phyloP scores from a whole-genome alignment of 1,284 basidiomycete genomes.

The Xerocomus minutiporus region DNA sequence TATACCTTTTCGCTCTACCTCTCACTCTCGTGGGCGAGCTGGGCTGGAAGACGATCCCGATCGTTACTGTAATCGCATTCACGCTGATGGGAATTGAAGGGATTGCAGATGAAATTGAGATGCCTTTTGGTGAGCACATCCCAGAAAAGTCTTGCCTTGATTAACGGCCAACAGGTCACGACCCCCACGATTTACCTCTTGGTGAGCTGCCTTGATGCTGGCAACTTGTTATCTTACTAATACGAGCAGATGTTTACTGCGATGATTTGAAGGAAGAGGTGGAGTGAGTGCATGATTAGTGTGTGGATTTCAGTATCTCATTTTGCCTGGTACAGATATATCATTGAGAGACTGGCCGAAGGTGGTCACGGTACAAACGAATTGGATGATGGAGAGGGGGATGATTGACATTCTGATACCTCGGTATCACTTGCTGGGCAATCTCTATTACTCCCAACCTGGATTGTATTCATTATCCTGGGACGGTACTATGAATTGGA shows the following conservation, averaged over 20 bases:
- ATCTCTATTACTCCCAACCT: neutral
- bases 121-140: constrained; percentile 67
- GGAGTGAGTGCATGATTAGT: constrained; percentile 40
- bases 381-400: constrained; percentile 71
- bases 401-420: constrained; percentile 47
- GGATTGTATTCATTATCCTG: neutral
- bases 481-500: neutral
- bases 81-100: constrained; percentile 92
- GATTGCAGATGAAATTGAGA: constrained; percentile 88
- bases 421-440: neutral
- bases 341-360: constrained; percentile 74
- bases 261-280: constrained; percentile 82
- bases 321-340: constrained; percentile 48
- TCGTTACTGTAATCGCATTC: constrained; percentile 80
- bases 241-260: constrained; percentile 68
- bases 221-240: constrained; percentile 4
- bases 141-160: neutral
- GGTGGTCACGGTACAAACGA: constrained; percentile 63
- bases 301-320: constrained; percentile 6
- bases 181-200: constrained; percentile 63
- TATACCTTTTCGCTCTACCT: constrained; percentile 84
- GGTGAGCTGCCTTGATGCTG: constrained; percentile 39
- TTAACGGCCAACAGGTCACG: constrained; percentile 42
- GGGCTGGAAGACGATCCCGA: constrained; percentile 77
- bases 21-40: constrained; percentile 77